Conservation (phyloP, 179 eudicot genomes). For the Monotropa hypopitys region DNA sequence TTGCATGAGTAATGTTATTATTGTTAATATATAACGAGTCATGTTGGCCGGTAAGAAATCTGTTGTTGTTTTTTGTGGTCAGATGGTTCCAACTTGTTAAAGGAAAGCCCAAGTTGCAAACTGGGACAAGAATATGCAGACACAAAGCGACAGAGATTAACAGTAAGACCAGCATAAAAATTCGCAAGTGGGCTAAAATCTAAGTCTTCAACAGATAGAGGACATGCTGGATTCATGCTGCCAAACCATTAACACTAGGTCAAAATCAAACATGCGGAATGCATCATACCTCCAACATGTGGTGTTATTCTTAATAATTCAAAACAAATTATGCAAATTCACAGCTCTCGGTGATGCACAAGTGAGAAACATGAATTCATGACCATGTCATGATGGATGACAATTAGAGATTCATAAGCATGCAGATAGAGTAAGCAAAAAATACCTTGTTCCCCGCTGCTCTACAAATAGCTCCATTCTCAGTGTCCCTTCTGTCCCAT, state of each 20-base stretch:
- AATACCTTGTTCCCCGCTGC: slow-evolving; percentile 26
- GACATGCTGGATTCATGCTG: not conserved
- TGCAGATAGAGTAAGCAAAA: not conserved
- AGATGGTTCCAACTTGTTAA: slow-evolving; percentile 1
- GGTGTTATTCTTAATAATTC: not conserved
- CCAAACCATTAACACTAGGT: not conserved
- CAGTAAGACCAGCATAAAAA: not conserved
- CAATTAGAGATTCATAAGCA: not conserved
- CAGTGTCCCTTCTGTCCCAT: slow-evolving; percentile 21
- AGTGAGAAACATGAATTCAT: not conserved
- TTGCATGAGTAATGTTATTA: too few relatives aligned
- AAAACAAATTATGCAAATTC: not conserved
- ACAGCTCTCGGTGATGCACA: not conserved
- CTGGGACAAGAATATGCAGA: not conserved
- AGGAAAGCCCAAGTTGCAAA: not conserved
- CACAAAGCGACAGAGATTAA: not conserved
- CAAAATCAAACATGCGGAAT: too few relatives aligned
- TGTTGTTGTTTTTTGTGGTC: not conserved
- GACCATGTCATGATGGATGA: too few relatives aligned
- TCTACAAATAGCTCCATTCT: slow-evolving; percentile 18
- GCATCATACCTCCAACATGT: not conserved
- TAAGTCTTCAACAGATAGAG: not conserved
- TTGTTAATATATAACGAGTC: not conserved
- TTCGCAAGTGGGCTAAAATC: not conserved
- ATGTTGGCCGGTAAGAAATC: not conserved